These are phyloP conservation scores for Skeletonema marinoi DNA, from an alignment of 108 stramenopile species.

Conservation along the genomic window DNA sequence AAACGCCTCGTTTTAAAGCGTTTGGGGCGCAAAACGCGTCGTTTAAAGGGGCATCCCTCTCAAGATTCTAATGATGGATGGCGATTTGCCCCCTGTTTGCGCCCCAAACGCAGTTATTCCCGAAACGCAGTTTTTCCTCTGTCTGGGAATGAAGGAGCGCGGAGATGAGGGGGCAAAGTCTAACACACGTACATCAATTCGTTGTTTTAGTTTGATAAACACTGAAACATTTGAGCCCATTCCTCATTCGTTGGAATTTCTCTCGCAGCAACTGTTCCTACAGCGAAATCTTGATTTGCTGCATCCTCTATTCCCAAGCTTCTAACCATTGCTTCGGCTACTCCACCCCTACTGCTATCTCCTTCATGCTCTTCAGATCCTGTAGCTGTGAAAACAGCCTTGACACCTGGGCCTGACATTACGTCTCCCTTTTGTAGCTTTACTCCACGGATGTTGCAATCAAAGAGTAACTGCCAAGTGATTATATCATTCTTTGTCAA, in stretches of 20 bases:
- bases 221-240: slow-evolving; percentile 21
- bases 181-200: too few relatives aligned
- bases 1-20: too few relatives aligned
- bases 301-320: slow-evolving; percentile 21
- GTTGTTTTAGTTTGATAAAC: slow-evolving; percentile 3
- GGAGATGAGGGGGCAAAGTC: too few relatives aligned
- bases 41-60: too few relatives aligned
- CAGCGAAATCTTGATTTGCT: slow-evolving; percentile 29
- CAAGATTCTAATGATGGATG: too few relatives aligned
- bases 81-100: too few relatives aligned
- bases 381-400: slow-evolving; percentile 46
- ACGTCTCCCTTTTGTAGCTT: slow-evolving; percentile 41
- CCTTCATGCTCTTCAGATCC: slow-evolving; percentile 26
- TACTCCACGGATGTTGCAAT: slow-evolving; percentile 38
- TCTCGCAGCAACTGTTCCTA: slow-evolving; percentile 19
- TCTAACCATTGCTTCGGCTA: slow-evolving; percentile 39
- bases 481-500: slow-evolving; percentile 45
- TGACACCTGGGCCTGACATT: slow-evolving; percentile 29
- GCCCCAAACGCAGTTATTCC: too few relatives aligned
- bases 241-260: slow-evolving; percentile 24
- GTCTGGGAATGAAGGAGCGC: too few relatives aligned
- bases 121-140: too few relatives aligned
- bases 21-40: too few relatives aligned
- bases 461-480: slow-evolving; percentile 49
- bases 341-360: slow-evolving; percentile 29